These are phyloP conservation scores for Mycena olivaceomarginata DNA, from an alignment of 768 basidiomycete genomes.

Conservation along the genomic window DNA sequence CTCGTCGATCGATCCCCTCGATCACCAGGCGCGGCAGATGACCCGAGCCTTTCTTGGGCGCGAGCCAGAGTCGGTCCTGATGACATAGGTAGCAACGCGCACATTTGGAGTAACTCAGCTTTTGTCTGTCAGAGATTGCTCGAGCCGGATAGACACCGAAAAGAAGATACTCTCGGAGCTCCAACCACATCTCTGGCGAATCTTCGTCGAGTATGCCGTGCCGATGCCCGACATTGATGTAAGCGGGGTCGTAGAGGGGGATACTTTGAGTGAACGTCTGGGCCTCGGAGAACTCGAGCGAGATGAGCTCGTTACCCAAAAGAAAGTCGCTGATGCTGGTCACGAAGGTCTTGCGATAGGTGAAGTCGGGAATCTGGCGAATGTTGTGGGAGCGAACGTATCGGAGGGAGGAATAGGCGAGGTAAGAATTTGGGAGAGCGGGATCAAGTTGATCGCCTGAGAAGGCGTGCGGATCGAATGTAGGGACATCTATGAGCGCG, in stretches of 20 bases:
- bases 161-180: neutral
- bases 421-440: neutral
- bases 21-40: conserved; percentile 44
- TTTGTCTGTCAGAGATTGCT: neutral
- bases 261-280: neutral
- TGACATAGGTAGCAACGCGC: neutral
- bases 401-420: neutral
- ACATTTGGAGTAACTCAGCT: neutral
- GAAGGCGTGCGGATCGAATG: neutral
- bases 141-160: neutral
- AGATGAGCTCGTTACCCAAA: neutral
- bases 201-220: neutral
- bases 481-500: neutral
- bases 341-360: neutral
- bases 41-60: neutral
- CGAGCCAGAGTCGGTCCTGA: neutral
- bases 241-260: neutral
- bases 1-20: conserved; percentile 10
- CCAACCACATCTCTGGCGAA: neutral
- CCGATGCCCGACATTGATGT: neutral
- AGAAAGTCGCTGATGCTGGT: neutral
- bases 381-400: neutral
- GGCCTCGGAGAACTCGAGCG: neutral
- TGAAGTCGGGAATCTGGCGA: neutral
- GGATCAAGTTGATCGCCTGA: conserved; percentile 5